Percentiles rank a stretch among this genome's conserved stretches.
Conservation (phyloP, 1,284 basidiomycete genomes). For the Waitea zeae region DNA sequence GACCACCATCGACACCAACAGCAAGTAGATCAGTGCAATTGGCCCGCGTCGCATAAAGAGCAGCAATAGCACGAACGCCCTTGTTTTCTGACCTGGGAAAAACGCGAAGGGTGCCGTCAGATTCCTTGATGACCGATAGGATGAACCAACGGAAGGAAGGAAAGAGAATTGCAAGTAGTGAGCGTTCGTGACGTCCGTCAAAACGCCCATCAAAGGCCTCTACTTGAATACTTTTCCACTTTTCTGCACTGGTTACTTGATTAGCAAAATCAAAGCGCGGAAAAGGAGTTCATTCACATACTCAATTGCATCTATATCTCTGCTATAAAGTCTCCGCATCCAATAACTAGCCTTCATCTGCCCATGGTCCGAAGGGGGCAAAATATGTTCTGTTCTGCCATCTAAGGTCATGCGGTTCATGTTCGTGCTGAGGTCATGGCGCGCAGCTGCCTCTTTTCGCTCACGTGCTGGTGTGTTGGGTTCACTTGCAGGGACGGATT, state of each 20-base stretch:
- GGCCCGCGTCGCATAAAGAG: no score
- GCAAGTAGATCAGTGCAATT: no score
- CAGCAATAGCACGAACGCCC: no score
- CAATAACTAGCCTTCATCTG: conserved; percentile 30
- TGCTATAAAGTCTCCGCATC: conserved; percentile 39
- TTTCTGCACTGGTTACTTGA: conserved; percentile 6
- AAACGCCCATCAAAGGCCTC: conserved; percentile 50
- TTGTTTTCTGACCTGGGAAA: no score
- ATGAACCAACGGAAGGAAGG: no score
- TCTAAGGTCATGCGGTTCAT: conserved; percentile 48
- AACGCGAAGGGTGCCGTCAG: no score
- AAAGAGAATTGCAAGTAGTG: conserved; percentile 42
- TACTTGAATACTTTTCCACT: conserved; percentile 33
- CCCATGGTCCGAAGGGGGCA: neutral
- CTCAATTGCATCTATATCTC: conserved; percentile 30
- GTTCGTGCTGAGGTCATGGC: conserved; percentile 41
- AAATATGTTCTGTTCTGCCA: conserved; percentile 13
- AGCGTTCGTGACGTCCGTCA: conserved; percentile 30
- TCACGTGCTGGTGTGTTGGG: no score
- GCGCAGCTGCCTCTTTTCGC: conserved; percentile 26
- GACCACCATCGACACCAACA: no score
- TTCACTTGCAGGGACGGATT: no score
- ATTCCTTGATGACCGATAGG: no score
- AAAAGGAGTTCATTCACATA: conserved; percentile 28
- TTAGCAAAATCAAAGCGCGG: conserved; percentile 4